Base-by-base conservation (phyloP, 2,329 filamentous ascomycete genomes). In the Cytospora schulzeri region DNA sequence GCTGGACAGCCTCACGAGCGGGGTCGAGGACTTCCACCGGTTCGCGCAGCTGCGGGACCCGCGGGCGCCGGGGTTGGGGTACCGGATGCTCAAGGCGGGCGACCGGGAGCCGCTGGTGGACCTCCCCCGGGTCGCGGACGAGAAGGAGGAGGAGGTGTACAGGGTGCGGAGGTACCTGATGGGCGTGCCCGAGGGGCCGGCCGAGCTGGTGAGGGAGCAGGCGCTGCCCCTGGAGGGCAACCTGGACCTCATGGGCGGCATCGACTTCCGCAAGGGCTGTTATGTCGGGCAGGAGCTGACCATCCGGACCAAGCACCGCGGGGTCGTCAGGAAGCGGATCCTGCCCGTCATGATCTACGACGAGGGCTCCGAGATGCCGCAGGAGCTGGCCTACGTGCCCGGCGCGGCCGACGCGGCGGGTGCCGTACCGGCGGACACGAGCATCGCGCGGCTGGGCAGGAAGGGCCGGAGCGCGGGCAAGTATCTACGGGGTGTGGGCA, bases 241-340 rank as follows among this genome's bases (percentile, higher is more conserved):
- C 75, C 84, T 98, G 74, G 95, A 99, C 76, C 79, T 91, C 66
- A 91, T 91, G 83, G 85, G 86, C 56, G 95, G 88, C 29, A 89
- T 99, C 69, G 92, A 97, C 77, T 99, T 95, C 79, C 88, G 88
- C 73, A 99, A 99, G 79, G 95, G 95, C 9, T 99, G 95, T 78
- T 99, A 99, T 76, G 87, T 98, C 9, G 95, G 95, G 0, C 95
- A 99, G 78, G 95, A 99, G 76, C 84, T 99, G 68, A 98, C 95
- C 1, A 97, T 98, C 69, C 89, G 95, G 51, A 99, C 95, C 1
- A 90, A 93, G 75, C 95, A 99, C 77, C 93, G 91, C 15, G 95
- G 95, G 26, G 92, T 99, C 19, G 92, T 99, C 50, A 85, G 95
- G 67, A 97, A 97, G 82, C 85, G 95, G 57, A 87, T 98, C 57